Conservation (phyloP, 306 rosid species). For the Parietaria judaica region DNA sequence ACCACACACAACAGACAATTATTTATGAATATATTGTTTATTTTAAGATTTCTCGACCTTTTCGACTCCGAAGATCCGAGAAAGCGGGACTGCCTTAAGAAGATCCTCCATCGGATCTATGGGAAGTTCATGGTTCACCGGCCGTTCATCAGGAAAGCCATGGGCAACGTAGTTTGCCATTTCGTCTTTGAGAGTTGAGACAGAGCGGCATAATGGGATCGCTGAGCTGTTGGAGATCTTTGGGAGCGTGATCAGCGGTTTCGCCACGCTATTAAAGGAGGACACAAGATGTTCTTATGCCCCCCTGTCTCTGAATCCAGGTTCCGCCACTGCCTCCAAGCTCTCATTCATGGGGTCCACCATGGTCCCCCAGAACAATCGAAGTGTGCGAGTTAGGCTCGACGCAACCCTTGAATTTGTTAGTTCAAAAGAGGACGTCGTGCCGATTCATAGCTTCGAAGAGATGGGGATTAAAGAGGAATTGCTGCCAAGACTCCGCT, state of each 20-base stretch:
- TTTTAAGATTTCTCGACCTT: slow-evolving; percentile 78
- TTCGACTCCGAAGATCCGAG: slow-evolving; percentile 97
- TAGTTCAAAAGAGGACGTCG: too few species aligned
- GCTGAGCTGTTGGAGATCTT: slow-evolving; percentile 96
- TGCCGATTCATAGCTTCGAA: too few species aligned
- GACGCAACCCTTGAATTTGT: too few species aligned
- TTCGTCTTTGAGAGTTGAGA: slow-evolving; percentile 90
- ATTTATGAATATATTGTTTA: too few species aligned
- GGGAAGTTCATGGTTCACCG: slow-evolving; percentile 98
- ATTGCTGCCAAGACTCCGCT: too few species aligned
- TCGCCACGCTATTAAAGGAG: slow-evolving; percentile 93
- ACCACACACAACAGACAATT: too few species aligned
- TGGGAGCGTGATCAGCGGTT: slow-evolving; percentile 93
- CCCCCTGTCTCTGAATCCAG: too few species aligned
- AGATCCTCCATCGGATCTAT: slow-evolving; percentile 81
- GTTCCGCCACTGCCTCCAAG: too few species aligned
- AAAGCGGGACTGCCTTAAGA: slow-evolving; percentile 95
- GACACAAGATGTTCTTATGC: slow-evolving; percentile 83
- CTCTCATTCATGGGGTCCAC: too few species aligned
- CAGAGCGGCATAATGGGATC: slow-evolving; percentile 86
- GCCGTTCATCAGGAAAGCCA: slow-evolving; percentile 78
- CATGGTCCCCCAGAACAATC: too few species aligned
- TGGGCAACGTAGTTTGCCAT: slow-evolving; percentile 75
- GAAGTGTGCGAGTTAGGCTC: too few species aligned
- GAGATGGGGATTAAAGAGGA: too few species aligned